phyloP scores from a whole-genome alignment of 129 eudicot species.

The Erigeron canadensis region DNA sequence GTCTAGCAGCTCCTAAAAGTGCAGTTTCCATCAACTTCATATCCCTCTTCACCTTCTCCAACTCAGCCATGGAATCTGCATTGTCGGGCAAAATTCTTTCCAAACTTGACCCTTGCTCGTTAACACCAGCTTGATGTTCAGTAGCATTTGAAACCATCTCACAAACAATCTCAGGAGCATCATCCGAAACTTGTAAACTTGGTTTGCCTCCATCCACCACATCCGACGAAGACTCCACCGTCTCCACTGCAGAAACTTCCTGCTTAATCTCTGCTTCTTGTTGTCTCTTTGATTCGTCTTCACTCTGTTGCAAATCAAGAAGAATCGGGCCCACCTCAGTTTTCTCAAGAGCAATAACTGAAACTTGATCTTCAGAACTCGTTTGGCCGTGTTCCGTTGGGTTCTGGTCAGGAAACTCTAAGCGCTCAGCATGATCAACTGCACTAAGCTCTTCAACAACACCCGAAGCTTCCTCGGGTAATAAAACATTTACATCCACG shows the following conservation, averaged over 20 bases:
- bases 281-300: slow-evolving; percentile 35
- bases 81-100: slow-evolving; percentile 40
- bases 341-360: slow-evolving; percentile 10
- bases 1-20: slow-evolving; percentile 86
- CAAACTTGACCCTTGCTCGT: slow-evolving; percentile 32
- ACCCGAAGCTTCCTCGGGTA: slow-evolving; percentile 19
- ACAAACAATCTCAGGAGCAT: slow-evolving; percentile 31
- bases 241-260: slow-evolving; percentile 36
- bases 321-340: slow-evolving; percentile 17
- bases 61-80: slow-evolving; percentile 50
- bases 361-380: slow-evolving; percentile 38
- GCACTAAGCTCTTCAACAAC: slow-evolving; percentile 25
- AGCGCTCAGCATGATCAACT: slow-evolving; percentile 26
- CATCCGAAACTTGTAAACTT: slow-evolving; percentile 33
- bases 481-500: slow-evolving; percentile 14
- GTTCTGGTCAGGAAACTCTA: slow-evolving; percentile 24
- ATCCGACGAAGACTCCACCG: slow-evolving; percentile 30
- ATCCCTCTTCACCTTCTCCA: slow-evolving; percentile 83
- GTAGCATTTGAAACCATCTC: slow-evolving; percentile 33
- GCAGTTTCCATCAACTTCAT: slow-evolving; percentile 96
- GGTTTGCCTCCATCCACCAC: slow-evolving; percentile 36
- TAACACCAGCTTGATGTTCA: slow-evolving; percentile 30
- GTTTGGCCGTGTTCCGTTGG: slow-evolving; percentile 28
- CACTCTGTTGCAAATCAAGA: slow-evolving; percentile 26
- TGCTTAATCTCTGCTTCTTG: slow-evolving; percentile 36